Conservation (phyloP, 2,329 filamentous ascomycete species). For the Sporothrix globosa region DNA sequence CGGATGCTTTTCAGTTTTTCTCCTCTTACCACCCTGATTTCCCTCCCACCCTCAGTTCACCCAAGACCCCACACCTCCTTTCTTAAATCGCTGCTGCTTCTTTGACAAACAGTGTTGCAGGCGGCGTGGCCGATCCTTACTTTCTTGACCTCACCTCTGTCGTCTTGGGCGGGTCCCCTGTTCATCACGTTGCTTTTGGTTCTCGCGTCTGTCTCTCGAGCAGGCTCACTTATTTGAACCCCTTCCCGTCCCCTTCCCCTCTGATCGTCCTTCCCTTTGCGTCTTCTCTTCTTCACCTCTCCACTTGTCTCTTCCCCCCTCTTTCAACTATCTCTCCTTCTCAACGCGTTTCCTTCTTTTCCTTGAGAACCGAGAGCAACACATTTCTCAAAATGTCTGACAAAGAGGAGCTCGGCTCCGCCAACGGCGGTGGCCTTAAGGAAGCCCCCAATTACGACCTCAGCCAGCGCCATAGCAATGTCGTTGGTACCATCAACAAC, state of each 20-base stretch:
- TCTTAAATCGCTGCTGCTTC: constrained; percentile 12
- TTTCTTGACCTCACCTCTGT: constrained; percentile 2
- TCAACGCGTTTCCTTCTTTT: neutral
- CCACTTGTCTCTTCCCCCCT: neutral
- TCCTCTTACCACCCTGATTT: constrained; percentile 1
- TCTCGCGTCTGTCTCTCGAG: neutral
- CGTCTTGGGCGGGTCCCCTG: constrained; percentile 19
- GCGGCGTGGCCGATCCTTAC: constrained; percentile 18
- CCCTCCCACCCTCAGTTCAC: constrained; percentile 12
- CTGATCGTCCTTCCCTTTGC: constrained; percentile 5
- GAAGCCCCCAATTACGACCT: constrained; percentile 27
- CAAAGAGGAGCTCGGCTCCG: constrained; percentile 29
- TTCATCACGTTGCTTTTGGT: constrained; percentile 19
- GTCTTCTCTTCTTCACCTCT: constrained; percentile 11
- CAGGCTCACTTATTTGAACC: constrained; percentile 23
- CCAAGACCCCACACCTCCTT: constrained; percentile 5
- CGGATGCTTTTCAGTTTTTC: neutral
- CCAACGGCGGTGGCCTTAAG: neutral
- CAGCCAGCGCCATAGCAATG: constrained; percentile 10
- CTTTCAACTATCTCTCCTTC: neutral
- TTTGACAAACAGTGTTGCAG: constrained; percentile 12
- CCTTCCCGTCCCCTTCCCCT: constrained; percentile 17
- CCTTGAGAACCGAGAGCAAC: neutral
- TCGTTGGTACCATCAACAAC: neutral
- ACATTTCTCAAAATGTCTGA: constrained; percentile 30